phyloP scores from a whole-genome alignment of 306 rosid species.

The Vicia villosa region DNA sequence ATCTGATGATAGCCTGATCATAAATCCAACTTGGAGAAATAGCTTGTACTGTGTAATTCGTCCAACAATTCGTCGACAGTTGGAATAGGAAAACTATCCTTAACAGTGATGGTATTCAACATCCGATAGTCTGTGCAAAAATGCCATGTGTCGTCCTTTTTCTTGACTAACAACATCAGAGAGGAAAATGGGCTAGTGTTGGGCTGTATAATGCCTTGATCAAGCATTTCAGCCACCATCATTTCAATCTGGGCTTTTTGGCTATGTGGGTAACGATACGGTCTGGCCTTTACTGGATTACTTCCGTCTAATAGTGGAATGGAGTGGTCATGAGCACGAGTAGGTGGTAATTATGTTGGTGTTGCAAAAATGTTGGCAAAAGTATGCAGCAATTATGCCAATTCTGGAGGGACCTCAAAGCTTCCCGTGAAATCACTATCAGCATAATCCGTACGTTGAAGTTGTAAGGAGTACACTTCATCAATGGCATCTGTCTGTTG shows the following conservation, averaged over 20 bases:
- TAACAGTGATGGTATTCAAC: not conserved
- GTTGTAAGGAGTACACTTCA: not conserved
- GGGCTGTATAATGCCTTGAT: not conserved
- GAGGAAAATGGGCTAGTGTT: not conserved
- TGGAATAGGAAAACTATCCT: not conserved
- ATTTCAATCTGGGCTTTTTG: not conserved
- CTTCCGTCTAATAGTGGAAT: not conserved
- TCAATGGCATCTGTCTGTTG: not conserved
- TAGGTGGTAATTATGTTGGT: not conserved
- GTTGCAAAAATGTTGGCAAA: too few relatives aligned
- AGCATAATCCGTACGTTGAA: too few relatives aligned
- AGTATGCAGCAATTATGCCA: too few relatives aligned
- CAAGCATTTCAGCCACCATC: not conserved
- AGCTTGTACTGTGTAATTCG: not conserved
- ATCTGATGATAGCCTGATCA: not conserved
- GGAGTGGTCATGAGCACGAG: not conserved
- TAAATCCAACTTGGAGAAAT: not conserved
- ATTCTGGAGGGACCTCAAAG: not conserved
- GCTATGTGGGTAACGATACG: not conserved
- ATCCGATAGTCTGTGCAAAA: too few relatives aligned
- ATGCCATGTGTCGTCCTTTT: not conserved
- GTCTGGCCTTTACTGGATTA: not conserved
- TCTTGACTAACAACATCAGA: not conserved
- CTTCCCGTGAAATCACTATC: too few relatives aligned
- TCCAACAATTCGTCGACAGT: not conserved